These are phyloP conservation scores for Knufia petricola DNA, from an alignment of 2,329 filamentous ascomycete genomes.

Conservation along the genomic window DNA sequence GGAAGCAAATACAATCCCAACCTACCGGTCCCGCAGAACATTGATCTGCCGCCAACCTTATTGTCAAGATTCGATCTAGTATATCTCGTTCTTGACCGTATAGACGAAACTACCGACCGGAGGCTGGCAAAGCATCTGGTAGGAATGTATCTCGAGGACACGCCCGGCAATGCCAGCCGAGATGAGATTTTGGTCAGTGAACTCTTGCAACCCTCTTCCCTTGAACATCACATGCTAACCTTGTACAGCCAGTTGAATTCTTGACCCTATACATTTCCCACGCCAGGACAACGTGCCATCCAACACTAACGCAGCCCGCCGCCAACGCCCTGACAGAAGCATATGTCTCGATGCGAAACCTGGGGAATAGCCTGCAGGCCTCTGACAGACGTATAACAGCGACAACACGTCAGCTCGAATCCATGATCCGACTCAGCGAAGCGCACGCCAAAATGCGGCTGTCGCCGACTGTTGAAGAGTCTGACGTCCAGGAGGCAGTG, in stretches of 20 bases:
- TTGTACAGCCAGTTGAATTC: conserved; percentile 72
- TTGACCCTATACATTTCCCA: conserved; percentile 96
- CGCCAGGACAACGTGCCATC: conserved; percentile 76
- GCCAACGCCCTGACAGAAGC: conserved; percentile 74
- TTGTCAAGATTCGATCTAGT: conserved; percentile 94
- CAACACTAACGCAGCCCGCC: conserved; percentile 67
- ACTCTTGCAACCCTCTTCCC: conserved; percentile 24
- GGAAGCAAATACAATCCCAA: conserved; percentile 97
- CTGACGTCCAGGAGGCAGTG: conserved; percentile 82
- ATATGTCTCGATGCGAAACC: conserved; percentile 90
- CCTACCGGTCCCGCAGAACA: conserved; percentile 92
- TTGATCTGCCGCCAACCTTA: conserved; percentile 88
- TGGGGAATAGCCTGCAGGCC: conserved; percentile 77
- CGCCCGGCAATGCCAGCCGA: conserved; percentile 67
- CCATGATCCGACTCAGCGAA: conserved; percentile 94
- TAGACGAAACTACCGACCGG: conserved; percentile 82
- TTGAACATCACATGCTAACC: conserved; percentile 7
- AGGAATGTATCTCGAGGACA: conserved; percentile 93
- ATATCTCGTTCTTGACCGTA: conserved; percentile 87
- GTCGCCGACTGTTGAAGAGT: conserved; percentile 60
- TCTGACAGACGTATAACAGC: conserved; percentile 95
- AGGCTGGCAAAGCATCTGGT: conserved; percentile 85
- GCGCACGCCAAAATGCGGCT: conserved; percentile 98
- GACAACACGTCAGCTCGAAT: conserved; percentile 91
- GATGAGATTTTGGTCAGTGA: conserved; percentile 75